phyloP scores from a whole-genome alignment of 441 rosid species.

The Syzygium malaccense region DNA sequence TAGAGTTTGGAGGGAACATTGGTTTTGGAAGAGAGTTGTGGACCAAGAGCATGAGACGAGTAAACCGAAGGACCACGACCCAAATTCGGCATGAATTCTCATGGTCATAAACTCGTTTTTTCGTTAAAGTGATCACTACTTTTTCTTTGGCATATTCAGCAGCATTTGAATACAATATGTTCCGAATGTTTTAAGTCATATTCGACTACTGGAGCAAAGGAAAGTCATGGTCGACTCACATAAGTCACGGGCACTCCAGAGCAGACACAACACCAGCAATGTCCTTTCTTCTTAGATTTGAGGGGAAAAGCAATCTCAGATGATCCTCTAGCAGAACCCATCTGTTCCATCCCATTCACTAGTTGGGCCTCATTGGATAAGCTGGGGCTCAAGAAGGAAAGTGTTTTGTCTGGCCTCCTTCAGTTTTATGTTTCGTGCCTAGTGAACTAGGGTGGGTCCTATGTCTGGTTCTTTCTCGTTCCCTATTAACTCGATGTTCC shows the following conservation, averaged over 20 bases:
- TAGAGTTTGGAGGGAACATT: slow-evolving; percentile 12
- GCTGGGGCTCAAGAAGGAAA: background rate
- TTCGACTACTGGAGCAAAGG: background rate
- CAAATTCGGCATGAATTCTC: background rate
- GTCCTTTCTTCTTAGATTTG: background rate
- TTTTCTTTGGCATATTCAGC: background rate
- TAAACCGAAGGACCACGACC: background rate
- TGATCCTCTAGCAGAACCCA: background rate
- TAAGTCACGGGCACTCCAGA: background rate
- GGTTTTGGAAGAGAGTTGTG: slow-evolving; percentile 10
- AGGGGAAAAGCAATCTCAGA: background rate
- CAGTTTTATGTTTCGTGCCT: background rate
- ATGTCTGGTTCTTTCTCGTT: background rate
- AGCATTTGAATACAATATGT: background rate
- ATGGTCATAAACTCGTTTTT: background rate
- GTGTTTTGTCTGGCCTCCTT: background rate
- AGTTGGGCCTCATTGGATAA: background rate
- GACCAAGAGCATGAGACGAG: background rate
- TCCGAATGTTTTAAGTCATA: background rate
- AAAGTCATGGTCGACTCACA: background rate
- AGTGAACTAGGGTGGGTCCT: background rate
- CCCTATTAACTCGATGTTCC: background rate
- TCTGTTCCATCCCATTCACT: background rate
- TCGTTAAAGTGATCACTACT: background rate
- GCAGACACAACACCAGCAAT: background rate